phyloP scores from a whole-genome alignment of 2,329 filamentous ascomycete species.

The Cordyceps tenuipes region DNA sequence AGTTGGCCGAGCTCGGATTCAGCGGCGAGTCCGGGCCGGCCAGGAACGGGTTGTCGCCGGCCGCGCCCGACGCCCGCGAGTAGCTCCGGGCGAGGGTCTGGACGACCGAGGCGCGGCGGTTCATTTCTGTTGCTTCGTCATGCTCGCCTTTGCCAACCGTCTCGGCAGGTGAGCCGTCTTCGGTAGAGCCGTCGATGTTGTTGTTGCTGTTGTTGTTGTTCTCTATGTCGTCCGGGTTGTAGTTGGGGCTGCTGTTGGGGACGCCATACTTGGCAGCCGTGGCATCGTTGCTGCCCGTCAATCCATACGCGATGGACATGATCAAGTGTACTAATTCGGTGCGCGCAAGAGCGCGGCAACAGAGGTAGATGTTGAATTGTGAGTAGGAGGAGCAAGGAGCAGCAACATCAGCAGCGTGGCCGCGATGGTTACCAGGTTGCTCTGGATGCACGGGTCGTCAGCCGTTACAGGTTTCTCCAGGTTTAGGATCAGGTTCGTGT shows the following conservation, averaged over 20 bases:
- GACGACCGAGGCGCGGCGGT: conserved; percentile 38
- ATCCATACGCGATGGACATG: conserved; percentile 34
- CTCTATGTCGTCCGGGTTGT: conserved; percentile 20
- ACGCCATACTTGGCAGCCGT: conserved; percentile 36
- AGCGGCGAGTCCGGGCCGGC: conserved; percentile 35
- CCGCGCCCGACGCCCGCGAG: conserved; percentile 34
- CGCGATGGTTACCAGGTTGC: not conserved
- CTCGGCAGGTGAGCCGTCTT: conserved; percentile 16
- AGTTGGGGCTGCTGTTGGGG: conserved; percentile 22
- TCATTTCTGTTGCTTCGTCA: conserved; percentile 33
- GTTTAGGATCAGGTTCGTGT: no score
- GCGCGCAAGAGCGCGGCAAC: not conserved
- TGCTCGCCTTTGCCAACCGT: conserved; percentile 21
- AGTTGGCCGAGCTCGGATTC: conserved; percentile 40
- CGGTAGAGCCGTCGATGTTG: conserved; percentile 16
- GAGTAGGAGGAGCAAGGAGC: not conserved
- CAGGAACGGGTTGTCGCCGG: conserved; percentile 38
- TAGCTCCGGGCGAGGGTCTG: conserved; percentile 43
- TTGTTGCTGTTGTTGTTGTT: conserved; percentile 7
- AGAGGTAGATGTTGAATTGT: no score
- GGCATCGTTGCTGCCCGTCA: conserved; percentile 41
- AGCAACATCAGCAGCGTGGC: not conserved
- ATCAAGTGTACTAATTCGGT: conserved; percentile 5
- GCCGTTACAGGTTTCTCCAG: not conserved
- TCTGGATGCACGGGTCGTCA: no score